A percentile compares a stretch with the other conserved stretches of the same genome.
Evolutionary conservation across 495 filamentous ascomycete genomes (phyloP).

Genomic region (Entonaema liquescens): DNA sequence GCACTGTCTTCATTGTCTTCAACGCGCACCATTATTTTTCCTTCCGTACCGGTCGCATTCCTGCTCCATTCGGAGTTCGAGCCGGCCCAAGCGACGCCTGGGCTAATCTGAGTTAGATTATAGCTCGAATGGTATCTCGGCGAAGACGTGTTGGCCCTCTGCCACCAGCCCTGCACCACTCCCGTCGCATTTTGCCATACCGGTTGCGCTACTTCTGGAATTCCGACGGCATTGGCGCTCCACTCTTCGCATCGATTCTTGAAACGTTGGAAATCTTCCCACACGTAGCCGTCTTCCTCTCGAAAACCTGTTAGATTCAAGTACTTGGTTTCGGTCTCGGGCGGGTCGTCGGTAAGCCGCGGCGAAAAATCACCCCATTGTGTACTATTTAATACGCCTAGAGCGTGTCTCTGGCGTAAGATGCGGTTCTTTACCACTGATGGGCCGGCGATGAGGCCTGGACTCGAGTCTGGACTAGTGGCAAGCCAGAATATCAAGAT

Average conservation of each 20-base stretch:
- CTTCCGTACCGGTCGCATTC: slow-evolving; percentile 72
- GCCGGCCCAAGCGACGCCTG: slow-evolving; percentile 52
- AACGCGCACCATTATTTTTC: slow-evolving; percentile 60
- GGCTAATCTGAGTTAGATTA: slow-evolving; percentile 59
- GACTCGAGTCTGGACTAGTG: slow-evolving; percentile 49
- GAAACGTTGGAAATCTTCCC: slow-evolving; percentile 67
- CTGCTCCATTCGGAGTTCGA: slow-evolving; percentile 64
- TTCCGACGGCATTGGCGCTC: slow-evolving; percentile 52
- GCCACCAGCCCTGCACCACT: slow-evolving; percentile 78
- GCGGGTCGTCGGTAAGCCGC: slow-evolving; percentile 39
- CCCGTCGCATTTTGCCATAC: slow-evolving; percentile 87
- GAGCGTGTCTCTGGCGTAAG: slow-evolving; percentile 62
- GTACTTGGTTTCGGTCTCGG: slow-evolving; percentile 56
- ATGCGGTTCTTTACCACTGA: slow-evolving; percentile 51
- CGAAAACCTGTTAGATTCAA: slow-evolving; percentile 82
- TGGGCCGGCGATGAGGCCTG: slow-evolving; percentile 52
- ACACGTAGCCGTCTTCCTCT: slow-evolving; percentile 75
- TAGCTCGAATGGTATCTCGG: slow-evolving; percentile 49
- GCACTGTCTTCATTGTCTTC: slow-evolving; percentile 56
- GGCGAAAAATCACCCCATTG: slow-evolving; percentile 78
- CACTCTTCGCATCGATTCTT: slow-evolving; percentile 54
- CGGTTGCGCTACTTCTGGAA: slow-evolving; percentile 51
- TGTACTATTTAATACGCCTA: slow-evolving; percentile 74
- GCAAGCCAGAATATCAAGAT: slow-evolving; percentile 55
- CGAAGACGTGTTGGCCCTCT: slow-evolving; percentile 59